Base-by-base conservation (phyloP, 1,284 basidiomycete genomes). In the Melanopsichium pennsylvanicum region DNA sequence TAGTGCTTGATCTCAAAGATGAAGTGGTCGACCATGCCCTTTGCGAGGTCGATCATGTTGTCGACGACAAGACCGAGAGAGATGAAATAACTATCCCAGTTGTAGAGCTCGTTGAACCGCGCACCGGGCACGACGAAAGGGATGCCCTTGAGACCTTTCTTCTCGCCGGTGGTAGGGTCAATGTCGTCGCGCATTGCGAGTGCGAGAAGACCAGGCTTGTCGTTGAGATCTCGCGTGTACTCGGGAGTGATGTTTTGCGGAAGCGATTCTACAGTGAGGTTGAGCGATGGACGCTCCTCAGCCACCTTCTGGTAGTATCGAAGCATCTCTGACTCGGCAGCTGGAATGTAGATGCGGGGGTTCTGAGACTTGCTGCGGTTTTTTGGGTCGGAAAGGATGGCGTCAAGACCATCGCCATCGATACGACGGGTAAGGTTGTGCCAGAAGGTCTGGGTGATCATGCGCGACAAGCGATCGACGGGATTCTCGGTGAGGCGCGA, bases 371-470 rank as follows among this genome's bases (percentile, higher is more conserved):
- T 50, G 44, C 74, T 76, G 35, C 77, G 72, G 40, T 81, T 97
- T 85, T 98, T 98, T 10, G 96, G 95, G 81, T 98, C 96, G 2
- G 90, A 90, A 48, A 93, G 93, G 67, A 97, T 97, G 63, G 93
- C 91, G 82, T 97, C 94, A 27, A 98, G 86, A 5, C 95, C 96
- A 66, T 97, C 93, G 0, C 92, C 93, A 79, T 98, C 96, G 77
- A 98, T 98, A 32, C 93, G 88, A 46, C 95, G 89, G 1, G 96
- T 98, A 43, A 98, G 85, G 9, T 93, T 92, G 81, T 95, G 91
- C 95, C 95, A 98, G 85, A 98, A 98, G 11, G 92, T 94, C 83
- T 94, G 89, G 81, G 90, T 91, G 84, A 98, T 98, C 95, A 98
- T 97, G 59, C 96, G 88, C 19, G 92, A 95, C 33, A 98, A 86